Evolutionary conservation across 306 rosid genomes (phyloP), one percentile per base, ranked within the genome.

Genomic region (Gleditsia sinensis): DNA sequence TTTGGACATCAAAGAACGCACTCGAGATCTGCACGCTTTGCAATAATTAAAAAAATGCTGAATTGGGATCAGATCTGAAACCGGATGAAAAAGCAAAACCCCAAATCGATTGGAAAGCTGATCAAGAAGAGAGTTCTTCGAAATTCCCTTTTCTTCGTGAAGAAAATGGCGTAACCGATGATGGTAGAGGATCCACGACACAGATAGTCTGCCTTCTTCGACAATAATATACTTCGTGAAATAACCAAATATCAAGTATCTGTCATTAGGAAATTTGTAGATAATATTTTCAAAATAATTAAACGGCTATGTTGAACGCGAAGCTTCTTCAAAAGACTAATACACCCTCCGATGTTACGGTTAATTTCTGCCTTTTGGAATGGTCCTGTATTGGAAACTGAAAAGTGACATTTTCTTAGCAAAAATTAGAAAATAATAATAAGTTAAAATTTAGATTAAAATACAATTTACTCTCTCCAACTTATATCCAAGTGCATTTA

Each of bases 51-150:
- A 39, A 17, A 19, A 67, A 72, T 75, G 70, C 4, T 36, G 61
- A 53, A 67, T 68, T 75, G 69, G 48, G 78, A 76, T 83, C 87
- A 82, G 97, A 93, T 90, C 95, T 82, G 87, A 69, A 82, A 61
- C 71, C 51, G 71, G 71, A 20, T 3, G 80, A 46, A 3, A 62
- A 71, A 77, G 57, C 40, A 40, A 80, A 89, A 81, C 76, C 86
- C 80, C 62, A 75, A 78, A 50, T 78, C 64, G 54, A 75, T 62
- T 75, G 72, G 19, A 27, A 14, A 73, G 71, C 64, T 37, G 48
- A 81, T 67, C 24, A 58, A n/a, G 34, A 21, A 51, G 13, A 14
- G 43, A 19, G 56, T 49, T 43, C 39, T 67, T 74, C 43, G 50
- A 74, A 73, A 6, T 46, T 65, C 37, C 32, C 49, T 51, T 39